A percentile compares a stretch with the other conserved stretches of the same genome.
These are phyloP conservation scores for Mycena citricolor DNA, from an alignment of 1,284 basidiomycete genomes.

Conservation along the genomic window DNA sequence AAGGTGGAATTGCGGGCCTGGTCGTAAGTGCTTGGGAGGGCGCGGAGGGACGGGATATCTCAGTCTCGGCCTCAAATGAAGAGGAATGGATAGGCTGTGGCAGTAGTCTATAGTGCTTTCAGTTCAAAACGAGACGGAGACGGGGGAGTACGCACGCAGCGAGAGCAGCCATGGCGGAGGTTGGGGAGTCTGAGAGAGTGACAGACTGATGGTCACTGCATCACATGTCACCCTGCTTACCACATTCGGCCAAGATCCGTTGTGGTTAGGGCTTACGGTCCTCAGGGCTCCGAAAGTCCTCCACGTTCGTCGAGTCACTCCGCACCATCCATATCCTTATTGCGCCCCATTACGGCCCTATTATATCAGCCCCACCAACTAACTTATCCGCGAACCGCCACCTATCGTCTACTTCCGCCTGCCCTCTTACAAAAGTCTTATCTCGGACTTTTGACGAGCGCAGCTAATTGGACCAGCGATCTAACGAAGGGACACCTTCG, in stretches of 20 bases:
- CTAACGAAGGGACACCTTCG: conserved; percentile 22
- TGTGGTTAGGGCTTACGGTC: not conserved
- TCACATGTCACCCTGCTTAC: too few relatives aligned
- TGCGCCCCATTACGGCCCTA: conserved; percentile 2
- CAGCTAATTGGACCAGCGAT: conserved; percentile 17
- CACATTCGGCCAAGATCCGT: too few relatives aligned
- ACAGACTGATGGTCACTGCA: not conserved
- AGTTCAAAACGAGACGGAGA: conserved; percentile 6
- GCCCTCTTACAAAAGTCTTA: conserved; percentile 12
- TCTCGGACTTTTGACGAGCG: conserved; percentile 18
- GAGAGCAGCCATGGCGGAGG: conserved; percentile 53
- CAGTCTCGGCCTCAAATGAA: conserved; percentile 59
- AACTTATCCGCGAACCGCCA: conserved; percentile 17
- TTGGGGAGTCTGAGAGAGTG: conserved; percentile 15
- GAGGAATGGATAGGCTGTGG: conserved; percentile 65
- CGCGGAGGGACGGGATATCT: conserved; percentile 37
- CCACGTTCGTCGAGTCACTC: conserved; percentile 18
- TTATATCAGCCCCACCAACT: too few relatives aligned
- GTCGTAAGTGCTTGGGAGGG: conserved; percentile 48
- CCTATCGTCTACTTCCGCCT: not conserved
- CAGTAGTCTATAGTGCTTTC: conserved; percentile 45
- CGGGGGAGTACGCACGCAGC: conserved; percentile 48
- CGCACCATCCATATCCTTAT: conserved; percentile 13
- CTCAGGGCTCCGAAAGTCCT: conserved; percentile 1
- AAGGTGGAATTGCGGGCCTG: conserved; percentile 67